Evolutionary conservation across 352 stramenopile genomes (phyloP).

Genomic region (Phytophthora vignae): DNA sequence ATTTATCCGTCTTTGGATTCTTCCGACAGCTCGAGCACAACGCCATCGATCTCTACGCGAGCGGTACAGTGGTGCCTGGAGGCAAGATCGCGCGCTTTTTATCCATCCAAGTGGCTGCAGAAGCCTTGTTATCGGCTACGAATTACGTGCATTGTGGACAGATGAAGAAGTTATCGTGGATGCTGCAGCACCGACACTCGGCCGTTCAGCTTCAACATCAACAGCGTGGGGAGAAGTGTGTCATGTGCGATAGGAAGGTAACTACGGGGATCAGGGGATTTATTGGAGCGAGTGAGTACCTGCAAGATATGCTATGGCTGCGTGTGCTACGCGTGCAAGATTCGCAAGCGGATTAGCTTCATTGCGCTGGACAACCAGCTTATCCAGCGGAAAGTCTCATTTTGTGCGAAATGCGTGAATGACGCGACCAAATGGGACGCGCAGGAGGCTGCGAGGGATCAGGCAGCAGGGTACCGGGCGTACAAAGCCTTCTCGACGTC

Average conservation of each 20-base stretch:
- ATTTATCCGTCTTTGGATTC: slow-evolving; percentile 42
- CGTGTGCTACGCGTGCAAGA: not conserved
- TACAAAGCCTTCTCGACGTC: slow-evolving; percentile 6
- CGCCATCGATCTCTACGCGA: slow-evolving; percentile 12
- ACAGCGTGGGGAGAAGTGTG: not conserved
- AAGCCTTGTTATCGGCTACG: slow-evolving; percentile 10
- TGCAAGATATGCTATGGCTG: not conserved
- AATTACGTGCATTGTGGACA: slow-evolving; percentile 25
- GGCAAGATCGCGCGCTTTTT: slow-evolving; percentile 7
- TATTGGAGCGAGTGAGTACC: not conserved
- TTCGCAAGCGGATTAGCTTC: not conserved
- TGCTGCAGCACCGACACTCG: slow-evolving; percentile 4
- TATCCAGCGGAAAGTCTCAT: not conserved
- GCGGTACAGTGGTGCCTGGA: slow-evolving; percentile 7
- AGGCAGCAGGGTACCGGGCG: not conserved
- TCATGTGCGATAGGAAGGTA: not conserved
- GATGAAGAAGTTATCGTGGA: slow-evolving; percentile 7
- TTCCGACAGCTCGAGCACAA: slow-evolving; percentile 23
- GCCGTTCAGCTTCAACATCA: not conserved
- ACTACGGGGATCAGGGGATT: not conserved
- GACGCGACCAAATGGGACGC: slow-evolving; percentile 1
- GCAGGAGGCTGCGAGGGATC: not conserved
- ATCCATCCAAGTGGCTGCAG: slow-evolving; percentile 9
- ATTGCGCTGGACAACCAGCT: not conserved
- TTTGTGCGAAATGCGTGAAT: slow-evolving; percentile 2